Conservation (phyloP, 805 yeast genomes). For the Zygoascus flipseniorum region DNA sequence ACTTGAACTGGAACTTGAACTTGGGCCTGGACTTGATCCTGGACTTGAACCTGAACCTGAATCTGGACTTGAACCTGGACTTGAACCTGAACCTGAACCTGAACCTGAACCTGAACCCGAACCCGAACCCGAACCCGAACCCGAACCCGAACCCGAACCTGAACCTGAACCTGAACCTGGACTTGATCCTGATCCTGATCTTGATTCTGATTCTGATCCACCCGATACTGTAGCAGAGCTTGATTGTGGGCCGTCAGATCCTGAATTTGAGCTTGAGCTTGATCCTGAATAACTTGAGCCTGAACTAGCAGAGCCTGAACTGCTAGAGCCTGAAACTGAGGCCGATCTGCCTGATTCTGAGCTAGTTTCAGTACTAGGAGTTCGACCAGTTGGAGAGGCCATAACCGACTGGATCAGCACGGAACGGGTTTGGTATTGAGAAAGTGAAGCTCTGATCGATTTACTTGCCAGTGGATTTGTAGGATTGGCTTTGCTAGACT, state of each 20-base stretch:
- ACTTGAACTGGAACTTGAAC: not conserved
- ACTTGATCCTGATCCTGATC: not conserved
- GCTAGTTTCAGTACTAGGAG: not conserved
- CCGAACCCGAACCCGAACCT: not conserved
- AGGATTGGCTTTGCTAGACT: too few species aligned
- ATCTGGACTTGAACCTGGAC: not conserved
- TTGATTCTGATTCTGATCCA: not conserved
- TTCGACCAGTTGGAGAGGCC: too few species aligned
- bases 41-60: slow-evolving; percentile 4
- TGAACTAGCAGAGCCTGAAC: not conserved
- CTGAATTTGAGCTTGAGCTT: too few species aligned
- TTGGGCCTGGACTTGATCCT: slow-evolving; percentile 6
- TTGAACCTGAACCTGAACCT: slow-evolving; percentile 1
- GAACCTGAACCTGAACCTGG: not conserved
- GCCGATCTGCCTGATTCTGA: not conserved
- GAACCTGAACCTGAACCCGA: slow-evolving; percentile 5
- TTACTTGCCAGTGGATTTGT: too few species aligned
- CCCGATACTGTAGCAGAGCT: not conserved
- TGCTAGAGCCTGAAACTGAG: slow-evolving; percentile 1
- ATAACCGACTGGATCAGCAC: too few species aligned
- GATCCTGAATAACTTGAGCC: not conserved
- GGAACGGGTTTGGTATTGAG: too few species aligned
- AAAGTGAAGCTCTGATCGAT: too few species aligned
- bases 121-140: slow-evolving; percentile 7
- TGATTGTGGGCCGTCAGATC: not conserved